These are phyloP conservation scores for Saturnispora galanensis DNA, from an alignment of 805 yeast genomes.

Conservation along the genomic window DNA sequence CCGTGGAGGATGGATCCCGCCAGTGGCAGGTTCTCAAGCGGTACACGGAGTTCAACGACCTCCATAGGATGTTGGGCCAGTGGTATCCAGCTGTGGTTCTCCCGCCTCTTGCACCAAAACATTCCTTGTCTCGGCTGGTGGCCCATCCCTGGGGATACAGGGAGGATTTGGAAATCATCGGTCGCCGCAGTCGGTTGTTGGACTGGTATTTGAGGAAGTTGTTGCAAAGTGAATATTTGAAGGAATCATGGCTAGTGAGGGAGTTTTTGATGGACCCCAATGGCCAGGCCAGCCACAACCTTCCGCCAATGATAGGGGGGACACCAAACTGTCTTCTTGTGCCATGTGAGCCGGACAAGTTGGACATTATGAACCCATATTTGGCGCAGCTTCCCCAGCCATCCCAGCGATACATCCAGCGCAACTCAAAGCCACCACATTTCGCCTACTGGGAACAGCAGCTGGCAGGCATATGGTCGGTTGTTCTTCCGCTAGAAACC, in stretches of 20 bases:
- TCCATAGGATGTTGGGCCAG: slow-evolving; percentile 58
- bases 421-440: too few species aligned
- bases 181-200: slow-evolving; percentile 38
- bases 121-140: slow-evolving; percentile 34
- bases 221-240: slow-evolving; percentile 26
- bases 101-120: slow-evolving; percentile 94
- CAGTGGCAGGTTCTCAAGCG: slow-evolving; percentile 44
- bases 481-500: slow-evolving; percentile 26
- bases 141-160: slow-evolving; percentile 26
- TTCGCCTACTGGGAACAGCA: slow-evolving; percentile 12
- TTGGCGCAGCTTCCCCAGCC: slow-evolving; percentile 39
- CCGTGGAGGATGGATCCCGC: slow-evolving; percentile 3
- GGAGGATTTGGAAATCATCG: slow-evolving; percentile 28
- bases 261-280: slow-evolving; percentile 29
- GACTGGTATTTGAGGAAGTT: slow-evolving; percentile 35
- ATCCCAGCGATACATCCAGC: slow-evolving; percentile 17
- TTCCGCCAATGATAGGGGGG: slow-evolving; percentile 32
- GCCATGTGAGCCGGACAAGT: slow-evolving; percentile 41
- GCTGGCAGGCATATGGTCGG: slow-evolving; percentile 12
- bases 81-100: slow-evolving; percentile 79
- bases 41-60: slow-evolving; percentile 83
- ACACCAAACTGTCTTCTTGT: slow-evolving; percentile 41
- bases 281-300: slow-evolving; percentile 34
- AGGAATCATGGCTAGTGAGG: slow-evolving; percentile 30
- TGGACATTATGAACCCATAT: slow-evolving; percentile 33